Percentiles rank a stretch among this genome's conserved stretches.
Conservation (phyloP, 2,329 filamentous ascomycete genomes). For the Aschersonia sp. region DNA sequence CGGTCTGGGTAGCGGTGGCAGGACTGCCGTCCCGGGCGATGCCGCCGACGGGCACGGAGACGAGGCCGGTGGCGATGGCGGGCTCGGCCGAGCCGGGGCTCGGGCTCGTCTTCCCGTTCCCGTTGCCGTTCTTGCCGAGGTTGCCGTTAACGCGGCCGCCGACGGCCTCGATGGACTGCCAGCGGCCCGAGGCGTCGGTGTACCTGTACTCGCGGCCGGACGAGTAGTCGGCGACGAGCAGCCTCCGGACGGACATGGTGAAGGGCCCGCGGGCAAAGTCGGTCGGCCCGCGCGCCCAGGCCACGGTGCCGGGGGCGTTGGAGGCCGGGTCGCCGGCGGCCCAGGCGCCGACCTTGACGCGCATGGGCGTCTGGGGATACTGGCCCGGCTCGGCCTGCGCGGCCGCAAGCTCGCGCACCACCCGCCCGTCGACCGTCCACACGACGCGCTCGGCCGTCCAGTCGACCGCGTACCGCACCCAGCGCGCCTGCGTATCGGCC, state of each 20-base stretch:
- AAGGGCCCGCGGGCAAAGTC: slow-evolving; percentile 76
- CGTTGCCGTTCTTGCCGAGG: slow-evolving; percentile 35
- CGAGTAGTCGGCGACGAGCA: slow-evolving; percentile 80
- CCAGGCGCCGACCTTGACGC: slow-evolving; percentile 85
- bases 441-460: slow-evolving; percentile 78
- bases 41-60: slow-evolving; percentile 56
- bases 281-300: slow-evolving; percentile 77
- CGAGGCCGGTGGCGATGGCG: slow-evolving; percentile 45
- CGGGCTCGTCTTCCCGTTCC: slow-evolving; percentile 34
- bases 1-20: slow-evolving; percentile 39
- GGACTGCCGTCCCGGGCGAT: slow-evolving; percentile 42
- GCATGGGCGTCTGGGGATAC: slow-evolving; percentile 93
- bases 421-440: slow-evolving; percentile 70
- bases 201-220: slow-evolving; percentile 79
- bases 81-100: slow-evolving; percentile 35
- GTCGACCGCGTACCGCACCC: slow-evolving; percentile 79
- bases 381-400: slow-evolving; percentile 54
- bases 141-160: slow-evolving; percentile 64
- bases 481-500: slow-evolving; percentile 55
- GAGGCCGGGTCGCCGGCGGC: slow-evolving; percentile 65
- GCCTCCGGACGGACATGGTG: slow-evolving; percentile 65
- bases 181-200: slow-evolving; percentile 60
- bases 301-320: slow-evolving; percentile 69
- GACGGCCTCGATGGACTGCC: slow-evolving; percentile 69
- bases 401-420: slow-evolving; percentile 61